These are phyloP conservation scores for Rachicladosporium sp. DNA, from an alignment of 2,329 filamentous ascomycete species.

Conservation along the genomic window DNA sequence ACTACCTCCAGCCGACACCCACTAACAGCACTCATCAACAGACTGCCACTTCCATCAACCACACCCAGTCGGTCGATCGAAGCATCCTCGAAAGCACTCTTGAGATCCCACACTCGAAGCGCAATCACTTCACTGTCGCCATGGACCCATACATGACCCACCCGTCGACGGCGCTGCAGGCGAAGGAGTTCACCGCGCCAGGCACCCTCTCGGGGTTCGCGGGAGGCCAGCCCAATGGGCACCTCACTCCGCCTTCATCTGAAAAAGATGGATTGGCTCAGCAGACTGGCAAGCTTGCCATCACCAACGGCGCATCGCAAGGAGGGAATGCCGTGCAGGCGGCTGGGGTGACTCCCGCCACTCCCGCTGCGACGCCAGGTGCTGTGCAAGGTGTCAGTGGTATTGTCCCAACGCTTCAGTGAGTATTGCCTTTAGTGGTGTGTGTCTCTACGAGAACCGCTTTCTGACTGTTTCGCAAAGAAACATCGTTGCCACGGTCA, in stretches of 20 bases:
- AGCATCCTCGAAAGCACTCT: constrained; percentile 1
- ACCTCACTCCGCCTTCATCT: constrained; percentile 67
- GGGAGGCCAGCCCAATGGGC: constrained; percentile 53
- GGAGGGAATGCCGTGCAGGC: constrained; percentile 40
- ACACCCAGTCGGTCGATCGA: neutral
- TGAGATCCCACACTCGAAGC: constrained; percentile 4
- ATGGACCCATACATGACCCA: constrained; percentile 84
- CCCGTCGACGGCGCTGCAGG: constrained; percentile 80
- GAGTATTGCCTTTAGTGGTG: neutral
- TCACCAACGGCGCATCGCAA: constrained; percentile 38
- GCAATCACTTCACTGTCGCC: constrained; percentile 25
- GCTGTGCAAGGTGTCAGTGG: neutral
- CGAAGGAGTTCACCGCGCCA: constrained; percentile 87
- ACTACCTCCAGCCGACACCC: neutral
- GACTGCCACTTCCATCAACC: too few species aligned
- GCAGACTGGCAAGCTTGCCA: constrained; percentile 38
- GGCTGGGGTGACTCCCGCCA: neutral
- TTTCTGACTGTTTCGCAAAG: constrained; percentile 1
- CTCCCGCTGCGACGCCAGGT: neutral
- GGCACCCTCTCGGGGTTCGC: constrained; percentile 79
- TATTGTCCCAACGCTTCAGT: neutral
- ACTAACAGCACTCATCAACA: neutral
- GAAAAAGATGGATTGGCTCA: constrained; percentile 51
- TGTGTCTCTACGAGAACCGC: neutral
- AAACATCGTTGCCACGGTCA: constrained; percentile 88